phyloP scores from a whole-genome alignment of 768 basidiomycete genomes.

The Dacryopinax spathularia region DNA sequence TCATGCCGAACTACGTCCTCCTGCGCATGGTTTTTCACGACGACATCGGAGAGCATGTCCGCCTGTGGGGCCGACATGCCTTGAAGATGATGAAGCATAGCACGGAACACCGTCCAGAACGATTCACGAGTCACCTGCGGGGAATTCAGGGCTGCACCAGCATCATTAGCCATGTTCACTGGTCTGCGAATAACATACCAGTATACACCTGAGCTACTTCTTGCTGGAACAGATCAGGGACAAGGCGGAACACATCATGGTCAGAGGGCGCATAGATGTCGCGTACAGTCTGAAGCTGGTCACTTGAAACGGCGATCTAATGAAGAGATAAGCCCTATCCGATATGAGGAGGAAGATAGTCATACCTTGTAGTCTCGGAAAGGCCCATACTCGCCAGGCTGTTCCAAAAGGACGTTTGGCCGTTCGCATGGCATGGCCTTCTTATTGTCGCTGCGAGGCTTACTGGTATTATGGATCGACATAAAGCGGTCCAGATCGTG shows the following conservation, averaged over 20 bases:
- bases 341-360: too few species aligned
- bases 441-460: conserved; percentile 19
- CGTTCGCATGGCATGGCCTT: conserved; percentile 30
- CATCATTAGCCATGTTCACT: too few species aligned
- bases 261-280: too few species aligned
- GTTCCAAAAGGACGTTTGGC: conserved; percentile 24
- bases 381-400: conserved; percentile 20
- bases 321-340: too few species aligned
- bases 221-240: too few species aligned
- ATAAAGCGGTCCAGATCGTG: conserved; percentile 24
- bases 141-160: background rate
- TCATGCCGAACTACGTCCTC: background rate
- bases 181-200: too few species aligned
- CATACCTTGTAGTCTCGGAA: conserved; percentile 27
- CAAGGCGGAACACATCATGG: too few species aligned
- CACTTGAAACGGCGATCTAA: background rate
- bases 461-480: conserved; percentile 15
- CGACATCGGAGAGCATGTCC: background rate
- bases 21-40: background rate
- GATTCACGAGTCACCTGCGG: background rate
- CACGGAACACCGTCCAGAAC: background rate
- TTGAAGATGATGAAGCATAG: background rate
- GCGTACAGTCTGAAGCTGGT: too few species aligned
- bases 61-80: background rate
- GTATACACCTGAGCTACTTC: background rate